Evolutionary conservation across 352 stramenopile genomes (phyloP).

Genomic region (Pythium oligandrum): DNA sequence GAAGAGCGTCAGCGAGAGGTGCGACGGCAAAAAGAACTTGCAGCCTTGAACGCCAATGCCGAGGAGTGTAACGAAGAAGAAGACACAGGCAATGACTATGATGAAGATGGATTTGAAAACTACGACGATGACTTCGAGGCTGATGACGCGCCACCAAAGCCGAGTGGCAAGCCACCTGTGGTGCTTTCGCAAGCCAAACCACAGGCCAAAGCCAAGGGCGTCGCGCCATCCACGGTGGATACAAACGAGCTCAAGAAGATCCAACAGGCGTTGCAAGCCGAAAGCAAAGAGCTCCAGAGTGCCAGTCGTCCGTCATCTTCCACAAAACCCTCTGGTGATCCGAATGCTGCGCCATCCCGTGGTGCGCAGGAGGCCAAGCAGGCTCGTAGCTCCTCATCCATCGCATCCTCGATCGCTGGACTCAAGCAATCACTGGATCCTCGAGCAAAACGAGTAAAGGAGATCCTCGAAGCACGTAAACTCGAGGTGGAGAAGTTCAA

Average conservation of each 20-base stretch:
- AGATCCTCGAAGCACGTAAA: slow-evolving; percentile 54
- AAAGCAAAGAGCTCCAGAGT: slow-evolving; percentile 42
- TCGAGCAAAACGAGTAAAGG: slow-evolving; percentile 47
- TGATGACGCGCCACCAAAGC: slow-evolving; percentile 17
- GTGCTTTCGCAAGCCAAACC: slow-evolving; percentile 15
- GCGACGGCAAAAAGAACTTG: slow-evolving; percentile 41
- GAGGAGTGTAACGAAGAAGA: slow-evolving; percentile 69
- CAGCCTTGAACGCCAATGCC: slow-evolving; percentile 61
- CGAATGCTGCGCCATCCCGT: not conserved
- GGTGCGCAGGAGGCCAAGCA: slow-evolving; percentile 5
- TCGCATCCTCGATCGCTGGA: slow-evolving; percentile 62
- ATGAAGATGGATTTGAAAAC: slow-evolving; percentile 64
- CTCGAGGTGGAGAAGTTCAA: slow-evolving; percentile 69
- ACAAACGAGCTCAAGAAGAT: slow-evolving; percentile 45
- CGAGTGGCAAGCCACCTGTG: slow-evolving; percentile 8
- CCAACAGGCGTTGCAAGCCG: slow-evolving; percentile 52
- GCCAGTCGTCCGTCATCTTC: slow-evolving; percentile 22
- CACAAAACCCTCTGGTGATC: slow-evolving; percentile 3
- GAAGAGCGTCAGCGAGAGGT: slow-evolving; percentile 44
- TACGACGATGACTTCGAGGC: slow-evolving; percentile 57
- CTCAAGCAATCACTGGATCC: slow-evolving; percentile 71
- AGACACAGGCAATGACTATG: slow-evolving; percentile 34
- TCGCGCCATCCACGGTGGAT: slow-evolving; percentile 15
- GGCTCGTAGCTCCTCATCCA: slow-evolving; percentile 15
- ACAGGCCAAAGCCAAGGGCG: slow-evolving; percentile 9